Base-by-base conservation (phyloP, 1,284 basidiomycete genomes). In the Moniliophthora roreri region DNA sequence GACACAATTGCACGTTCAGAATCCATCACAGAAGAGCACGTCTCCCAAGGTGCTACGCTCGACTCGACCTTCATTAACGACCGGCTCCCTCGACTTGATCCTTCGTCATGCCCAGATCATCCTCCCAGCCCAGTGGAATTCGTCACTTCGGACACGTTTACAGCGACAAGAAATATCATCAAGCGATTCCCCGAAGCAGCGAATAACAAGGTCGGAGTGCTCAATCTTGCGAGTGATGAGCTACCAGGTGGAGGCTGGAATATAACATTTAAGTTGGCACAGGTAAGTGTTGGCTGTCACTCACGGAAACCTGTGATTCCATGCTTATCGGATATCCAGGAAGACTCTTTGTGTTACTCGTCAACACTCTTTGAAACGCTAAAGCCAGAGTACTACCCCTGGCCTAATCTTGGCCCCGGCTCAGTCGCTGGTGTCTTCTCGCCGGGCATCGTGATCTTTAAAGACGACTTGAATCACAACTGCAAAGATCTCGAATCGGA, bases 301-400 rank as follows among this genome's bases (percentile, higher is more conserved):
- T 26, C 23, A 24, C 41, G 35, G 21, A 21, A 36, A n/a, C n/a
- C 16, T 40, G 16, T 35, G 34, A 26, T 18, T 4, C 4, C 11
- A 9, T 18, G 11, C 16, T 46, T 20, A 9, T 34, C 61, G 7
- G 7, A 6, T 10, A 32, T 34, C 20, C 65, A 76, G 70, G 75
- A 73, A 64, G 73, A 77, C 59, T 70, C 71, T 0, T 63, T 78
- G 0, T 77, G 76, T 56, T 78, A 78, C 56, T 72, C 74, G 3
- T 77, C 76, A 2, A 77, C 75, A 2, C 64, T 78, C 1, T 78
- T 73, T 56, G 52, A 58, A 15, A 77, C 75, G 0, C 66, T 78
- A 28, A 71, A 71, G 49, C 59, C 62, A 35, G 59, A 59, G 9
- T 75, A 71, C 56, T 78, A 77, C 51, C 76, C 76, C 8, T 78